Conservation (phyloP, 2,329 filamentous ascomycete species). For the Penicillium corylophilum region DNA sequence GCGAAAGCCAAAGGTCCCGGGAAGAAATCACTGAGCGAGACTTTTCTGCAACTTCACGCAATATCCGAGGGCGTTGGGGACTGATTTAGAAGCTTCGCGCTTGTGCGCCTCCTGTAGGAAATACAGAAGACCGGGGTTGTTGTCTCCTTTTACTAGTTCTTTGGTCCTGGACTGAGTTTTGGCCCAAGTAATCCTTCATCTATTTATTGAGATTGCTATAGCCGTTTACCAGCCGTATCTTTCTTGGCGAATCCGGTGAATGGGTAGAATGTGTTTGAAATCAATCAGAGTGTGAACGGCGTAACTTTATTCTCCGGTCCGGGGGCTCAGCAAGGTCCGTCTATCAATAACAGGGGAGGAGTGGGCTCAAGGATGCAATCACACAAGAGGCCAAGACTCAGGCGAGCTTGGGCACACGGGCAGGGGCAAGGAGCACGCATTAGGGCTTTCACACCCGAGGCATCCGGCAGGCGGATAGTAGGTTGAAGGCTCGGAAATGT, state of each 20-base stretch:
- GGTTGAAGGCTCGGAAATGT: conserved; percentile 3
- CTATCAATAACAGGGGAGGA: background rate
- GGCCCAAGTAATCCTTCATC: background rate
- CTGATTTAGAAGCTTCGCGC: conserved; percentile 9
- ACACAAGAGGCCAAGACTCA: background rate
- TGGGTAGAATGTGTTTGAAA: background rate
- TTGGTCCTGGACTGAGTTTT: background rate
- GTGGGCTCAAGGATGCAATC: conserved; percentile 4
- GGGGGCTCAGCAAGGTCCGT: background rate
- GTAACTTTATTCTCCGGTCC: conserved; percentile 2
- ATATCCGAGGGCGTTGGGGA: conserved; percentile 10
- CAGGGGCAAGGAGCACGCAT: background rate
- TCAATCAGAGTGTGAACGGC: background rate
- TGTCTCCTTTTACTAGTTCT: background rate
- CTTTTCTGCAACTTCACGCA: conserved; percentile 8
- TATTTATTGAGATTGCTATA: background rate
- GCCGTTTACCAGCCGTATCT: background rate
- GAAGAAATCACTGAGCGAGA: background rate
- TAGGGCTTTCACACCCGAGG: conserved; percentile 8
- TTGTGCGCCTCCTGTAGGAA: background rate
- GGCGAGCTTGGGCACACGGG: background rate
- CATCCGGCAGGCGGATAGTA: conserved; percentile 5
- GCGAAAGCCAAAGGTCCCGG: background rate
- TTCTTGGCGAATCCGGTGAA: background rate
- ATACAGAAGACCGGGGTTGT: background rate